Conservation (phyloP, 441 rosid species). For the Brassica balearica region DNA sequence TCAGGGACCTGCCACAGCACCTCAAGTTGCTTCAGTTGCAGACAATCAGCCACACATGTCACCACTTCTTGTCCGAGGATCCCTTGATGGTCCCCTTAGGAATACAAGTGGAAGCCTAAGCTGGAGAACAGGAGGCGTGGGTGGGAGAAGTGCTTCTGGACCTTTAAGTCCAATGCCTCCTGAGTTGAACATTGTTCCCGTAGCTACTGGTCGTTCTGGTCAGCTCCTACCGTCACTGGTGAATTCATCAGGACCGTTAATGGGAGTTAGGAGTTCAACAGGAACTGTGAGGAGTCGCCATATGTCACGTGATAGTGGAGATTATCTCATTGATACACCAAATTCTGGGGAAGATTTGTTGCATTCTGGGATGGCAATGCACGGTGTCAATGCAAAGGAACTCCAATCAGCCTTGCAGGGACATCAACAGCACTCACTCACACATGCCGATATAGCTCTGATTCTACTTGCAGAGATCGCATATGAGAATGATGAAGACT, state of each 20-base stretch:
- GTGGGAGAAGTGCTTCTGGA: slow-evolving; percentile 94
- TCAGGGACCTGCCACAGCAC: slow-evolving; percentile 83
- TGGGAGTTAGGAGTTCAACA: slow-evolving; percentile 97
- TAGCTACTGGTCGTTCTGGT: slow-evolving; percentile 94
- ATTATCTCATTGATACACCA: slow-evolving; percentile 94
- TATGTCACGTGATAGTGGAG: slow-evolving; percentile 98
- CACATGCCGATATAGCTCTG: slow-evolving; percentile 98
- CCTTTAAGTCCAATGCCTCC: slow-evolving; percentile 99
- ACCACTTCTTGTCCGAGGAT: slow-evolving; percentile 95
- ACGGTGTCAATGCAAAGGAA: slow-evolving; percentile 93
- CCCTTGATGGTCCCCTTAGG: slow-evolving; percentile 97
- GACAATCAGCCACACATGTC: slow-evolving; percentile 99
- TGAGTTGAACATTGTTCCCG: slow-evolving; percentile 87
- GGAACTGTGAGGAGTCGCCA: slow-evolving; percentile 98
- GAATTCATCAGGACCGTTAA: slow-evolving; percentile 96
- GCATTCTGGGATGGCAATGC: slow-evolving; percentile 77
- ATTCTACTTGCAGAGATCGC: slow-evolving; percentile 98
- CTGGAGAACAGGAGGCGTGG: slow-evolving; percentile 96
- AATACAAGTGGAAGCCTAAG: slow-evolving; percentile 97
- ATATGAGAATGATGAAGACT: slow-evolving; percentile 98
- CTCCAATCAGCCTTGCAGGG: slow-evolving; percentile 98
- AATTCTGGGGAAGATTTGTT: slow-evolving; percentile 92
- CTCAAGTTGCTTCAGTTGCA: slow-evolving; percentile 69
- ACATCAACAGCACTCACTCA: slow-evolving; percentile 97
- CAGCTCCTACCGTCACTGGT: slow-evolving; percentile 92